These are phyloP conservation scores for Leccinellum albellum DNA, from an alignment of 768 basidiomycete genomes.

Conservation along the genomic window DNA sequence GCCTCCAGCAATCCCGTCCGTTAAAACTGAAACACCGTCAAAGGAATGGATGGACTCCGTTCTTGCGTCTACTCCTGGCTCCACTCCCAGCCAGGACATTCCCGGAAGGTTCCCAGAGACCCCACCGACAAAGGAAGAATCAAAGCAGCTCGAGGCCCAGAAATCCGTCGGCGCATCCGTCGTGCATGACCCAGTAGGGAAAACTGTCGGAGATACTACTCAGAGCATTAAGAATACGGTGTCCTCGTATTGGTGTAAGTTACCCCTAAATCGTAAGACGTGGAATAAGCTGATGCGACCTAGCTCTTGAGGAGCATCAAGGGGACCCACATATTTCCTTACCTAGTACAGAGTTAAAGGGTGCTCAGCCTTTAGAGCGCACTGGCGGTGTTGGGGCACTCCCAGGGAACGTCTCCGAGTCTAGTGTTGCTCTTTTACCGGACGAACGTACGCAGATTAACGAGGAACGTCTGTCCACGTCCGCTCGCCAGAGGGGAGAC, in stretches of 20 bases:
- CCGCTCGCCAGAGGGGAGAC: conserved; percentile 16
- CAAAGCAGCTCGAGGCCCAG: background rate
- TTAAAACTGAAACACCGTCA: conserved; percentile 16
- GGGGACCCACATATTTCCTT: conserved; percentile 21
- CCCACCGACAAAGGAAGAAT: background rate
- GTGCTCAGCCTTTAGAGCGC: conserved; percentile 31
- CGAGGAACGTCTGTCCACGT: background rate
- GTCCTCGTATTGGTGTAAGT: conserved; percentile 12
- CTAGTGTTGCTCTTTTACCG: conserved; percentile 46
- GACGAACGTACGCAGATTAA: conserved; percentile 36
- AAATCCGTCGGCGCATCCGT: background rate
- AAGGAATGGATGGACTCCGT: conserved; percentile 18
- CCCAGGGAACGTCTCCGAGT: conserved; percentile 44
- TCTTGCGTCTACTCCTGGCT: conserved; percentile 8
- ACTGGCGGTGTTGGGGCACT: conserved; percentile 46
- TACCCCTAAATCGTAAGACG: background rate
- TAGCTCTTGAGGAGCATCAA: conserved; percentile 6
- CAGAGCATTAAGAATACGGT: background rate
- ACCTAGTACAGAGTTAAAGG: conserved; percentile 34
- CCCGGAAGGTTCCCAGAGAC: background rate
- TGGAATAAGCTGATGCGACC: conserved; percentile 4
- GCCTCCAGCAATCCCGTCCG: conserved; percentile 16
- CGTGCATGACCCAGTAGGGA: background rate
- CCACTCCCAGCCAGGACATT: background rate
- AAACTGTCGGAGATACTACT: background rate